phyloP scores from a whole-genome alignment of 2,329 filamentous ascomycete species.

The Penicillium sp. region DNA sequence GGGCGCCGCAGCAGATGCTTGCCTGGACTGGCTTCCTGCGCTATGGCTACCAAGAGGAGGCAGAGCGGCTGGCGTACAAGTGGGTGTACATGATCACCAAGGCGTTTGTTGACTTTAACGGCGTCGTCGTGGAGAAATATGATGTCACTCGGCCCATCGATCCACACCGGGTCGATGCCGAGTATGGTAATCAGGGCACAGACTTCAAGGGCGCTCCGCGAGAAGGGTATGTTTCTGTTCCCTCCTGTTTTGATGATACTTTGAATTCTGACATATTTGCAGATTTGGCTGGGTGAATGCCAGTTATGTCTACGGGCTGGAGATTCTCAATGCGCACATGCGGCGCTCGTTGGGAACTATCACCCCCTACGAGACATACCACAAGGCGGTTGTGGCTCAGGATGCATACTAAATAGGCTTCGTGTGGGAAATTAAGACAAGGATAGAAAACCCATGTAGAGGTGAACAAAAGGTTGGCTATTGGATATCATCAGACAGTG shows the following conservation, averaged over 20 bases:
- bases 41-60: slow-evolving; percentile 88
- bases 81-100: slow-evolving; percentile 99
- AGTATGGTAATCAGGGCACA: slow-evolving; percentile 94
- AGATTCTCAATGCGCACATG: slow-evolving; percentile 86
- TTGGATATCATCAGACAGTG: neutral
- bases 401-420: slow-evolving; percentile 19
- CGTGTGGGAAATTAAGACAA: neutral
- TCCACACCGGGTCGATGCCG: slow-evolving; percentile 89
- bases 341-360: slow-evolving; percentile 82
- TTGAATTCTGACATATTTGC: slow-evolving; percentile 15
- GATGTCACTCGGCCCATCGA: slow-evolving; percentile 88
- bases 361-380: slow-evolving; percentile 81
- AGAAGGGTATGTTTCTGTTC: slow-evolving; percentile 71
- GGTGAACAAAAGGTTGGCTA: neutral
- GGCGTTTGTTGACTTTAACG: slow-evolving; percentile 97
- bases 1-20: slow-evolving; percentile 98
- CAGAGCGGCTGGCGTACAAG: slow-evolving; percentile 85
- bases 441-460: neutral
- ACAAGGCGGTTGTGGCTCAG: slow-evolving; percentile 57
- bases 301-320: slow-evolving; percentile 90
- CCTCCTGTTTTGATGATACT: neutral
- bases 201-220: slow-evolving; percentile 95
- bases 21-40: slow-evolving; percentile 91
- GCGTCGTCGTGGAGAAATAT: slow-evolving; percentile 98
- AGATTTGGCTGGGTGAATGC: slow-evolving; percentile 99